Evolutionary conservation across 208 protist species (phyloP), one percentile per base, ranked within the genome.

Genomic region (Leishmania guyanensis): DNA sequence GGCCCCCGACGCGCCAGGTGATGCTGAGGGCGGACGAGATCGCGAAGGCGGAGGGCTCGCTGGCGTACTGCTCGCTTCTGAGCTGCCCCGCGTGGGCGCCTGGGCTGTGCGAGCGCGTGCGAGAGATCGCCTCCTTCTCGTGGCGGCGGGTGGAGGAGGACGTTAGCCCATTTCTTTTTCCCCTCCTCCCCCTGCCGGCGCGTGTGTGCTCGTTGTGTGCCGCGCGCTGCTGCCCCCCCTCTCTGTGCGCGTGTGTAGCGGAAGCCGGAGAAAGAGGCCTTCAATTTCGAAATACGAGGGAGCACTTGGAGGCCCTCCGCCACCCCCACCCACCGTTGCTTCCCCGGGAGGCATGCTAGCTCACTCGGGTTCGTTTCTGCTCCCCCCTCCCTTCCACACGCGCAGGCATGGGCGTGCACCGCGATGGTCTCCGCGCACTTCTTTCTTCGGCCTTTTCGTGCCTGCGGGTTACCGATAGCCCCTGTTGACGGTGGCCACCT

Each of bases 21-120:
- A 10, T 84, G 79, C 60, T 88, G 62, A 70, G 84, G 80, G 82
- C 86, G 70, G 86, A 89, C 72, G 88, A 91, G 82, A 86, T 89
- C 78, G 88, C 85, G 71, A 91, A 92, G 83, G 89, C 89, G 51
- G 89, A 92, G 84, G 89, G 89, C 36, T 83, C 86, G 62, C 77
- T 92, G 56, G 90, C 89, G 75, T 92, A 86, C 83, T 86, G 83
- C 78, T 92, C 89, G 39, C 82, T 92, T 64, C 84, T 92, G 54
- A 85, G 86, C 80, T 92, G 90, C 84, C 78, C 70, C 74, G 76
- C 79, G 14, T 84, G 84, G 68, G 64, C 33, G 33, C 33, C 33
- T 33, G 33, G 22, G 12, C 33, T 3, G 64, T 2, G n/a, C 26
- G 56, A 62, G 56, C 26, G 20, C 56, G 56, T 62, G 17, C 56